Base-by-base conservation (phyloP, 2,329 filamentous ascomycete genomes). In the Neopestalotiopsis sp. region DNA sequence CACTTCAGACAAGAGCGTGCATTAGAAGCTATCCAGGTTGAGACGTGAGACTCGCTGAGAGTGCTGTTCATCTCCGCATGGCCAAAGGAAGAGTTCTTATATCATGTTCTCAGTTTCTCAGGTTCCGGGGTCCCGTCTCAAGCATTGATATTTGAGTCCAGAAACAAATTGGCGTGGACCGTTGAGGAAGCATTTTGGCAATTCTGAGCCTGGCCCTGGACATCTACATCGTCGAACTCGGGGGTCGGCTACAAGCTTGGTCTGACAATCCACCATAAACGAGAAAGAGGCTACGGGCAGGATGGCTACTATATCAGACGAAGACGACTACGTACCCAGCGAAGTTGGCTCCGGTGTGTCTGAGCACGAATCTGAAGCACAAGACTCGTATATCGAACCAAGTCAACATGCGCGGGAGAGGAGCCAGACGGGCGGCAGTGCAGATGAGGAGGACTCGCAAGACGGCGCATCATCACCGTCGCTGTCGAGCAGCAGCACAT, bases 301-400 rank as follows among this genome's bases (percentile, higher is more conserved):
- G 20, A 61, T 59, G 66, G 42, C 20, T 9, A 61, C 30, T 3
- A 24, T 38, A 17, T 67, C 66, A 56, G 66, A 62, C 9, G 66
- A 67, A 24, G 66, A 67, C 20, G 66, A 67, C 3, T 67, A 67
- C 30, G 24, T 34, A 5, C 66, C 66, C 5, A 67, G 66, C 58
- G 66, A 67, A 12, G 34, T 63, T 5, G 58, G 53, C 32, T 45
- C 32, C 38, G 42, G n/a, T 5, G 42, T 14, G 14, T 59, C 30
- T 6, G 59, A 62, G 32, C 59, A 38, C 4, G 59, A 62, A 12
- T n/a, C 32, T 20, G 13, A 10, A 14, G 17, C 13, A 12, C 28
- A 62, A 38, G 30, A 62, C 59, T 62, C 32, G 30, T 12, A 62
- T 30, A 13, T 12, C 9, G 28, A n/a, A 20, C n/a, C 59, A 10